phyloP scores from a whole-genome alignment of 106 monocot genomes.

The Dendrobium officinale region DNA sequence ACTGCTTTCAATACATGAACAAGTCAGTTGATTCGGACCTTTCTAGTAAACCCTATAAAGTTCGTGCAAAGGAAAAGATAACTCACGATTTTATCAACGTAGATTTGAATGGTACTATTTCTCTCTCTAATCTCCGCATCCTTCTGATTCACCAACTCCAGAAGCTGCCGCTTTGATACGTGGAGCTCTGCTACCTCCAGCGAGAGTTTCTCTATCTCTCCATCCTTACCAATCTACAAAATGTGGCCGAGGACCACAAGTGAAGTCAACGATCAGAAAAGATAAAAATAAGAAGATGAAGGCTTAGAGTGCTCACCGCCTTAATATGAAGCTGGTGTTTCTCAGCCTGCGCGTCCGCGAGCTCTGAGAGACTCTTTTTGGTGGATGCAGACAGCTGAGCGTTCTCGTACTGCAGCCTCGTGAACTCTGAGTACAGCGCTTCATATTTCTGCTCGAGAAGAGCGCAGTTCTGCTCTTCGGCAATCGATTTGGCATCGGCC shows the following conservation, averaged over 20 bases:
- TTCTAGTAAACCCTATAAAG: background rate
- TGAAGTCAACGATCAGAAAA: background rate
- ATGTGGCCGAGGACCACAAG: background rate
- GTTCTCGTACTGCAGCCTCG: slow-evolving; percentile 54
- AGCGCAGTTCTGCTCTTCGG: slow-evolving; percentile 79
- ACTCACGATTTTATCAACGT: slow-evolving; percentile 86
- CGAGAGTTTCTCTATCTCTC: slow-evolving; percentile 73
- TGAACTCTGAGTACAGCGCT: slow-evolving; percentile 48
- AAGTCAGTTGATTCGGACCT: background rate
- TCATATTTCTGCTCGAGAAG: slow-evolving; percentile 75
- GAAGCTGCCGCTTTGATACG: slow-evolving; percentile 66
- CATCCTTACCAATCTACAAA: slow-evolving; percentile 72
- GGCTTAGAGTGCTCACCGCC: slow-evolving; percentile 25
- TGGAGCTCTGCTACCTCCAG: slow-evolving; percentile 63
- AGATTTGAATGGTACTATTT: slow-evolving; percentile 70
- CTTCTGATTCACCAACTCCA: slow-evolving; percentile 71
- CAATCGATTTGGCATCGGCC: slow-evolving; percentile 76
- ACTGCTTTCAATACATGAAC: background rate
- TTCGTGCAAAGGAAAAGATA: background rate
- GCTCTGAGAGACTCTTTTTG: slow-evolving; percentile 39
- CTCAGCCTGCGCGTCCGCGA: slow-evolving; percentile 51
- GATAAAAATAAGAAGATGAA: no score
- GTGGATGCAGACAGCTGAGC: slow-evolving; percentile 45
- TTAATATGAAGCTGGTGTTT: slow-evolving; percentile 70
- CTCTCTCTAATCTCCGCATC: slow-evolving; percentile 78